Evolutionary conservation across 345 rosid genomes (phyloP), one percentile per base, ranked within the genome.

Genomic region (Rubroshorea leprosula): DNA sequence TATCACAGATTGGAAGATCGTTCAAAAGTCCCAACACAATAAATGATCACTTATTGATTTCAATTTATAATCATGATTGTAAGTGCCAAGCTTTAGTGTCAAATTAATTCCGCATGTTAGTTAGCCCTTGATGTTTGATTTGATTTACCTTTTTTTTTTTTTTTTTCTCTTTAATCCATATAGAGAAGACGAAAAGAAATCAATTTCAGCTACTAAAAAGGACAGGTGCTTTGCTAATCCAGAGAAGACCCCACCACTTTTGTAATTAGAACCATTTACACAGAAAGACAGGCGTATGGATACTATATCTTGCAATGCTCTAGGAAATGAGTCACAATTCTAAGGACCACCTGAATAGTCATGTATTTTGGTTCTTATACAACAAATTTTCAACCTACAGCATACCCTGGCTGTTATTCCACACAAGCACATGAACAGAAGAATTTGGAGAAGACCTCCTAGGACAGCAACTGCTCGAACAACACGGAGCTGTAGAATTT

Each of bases 401-500:
- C 82, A 62, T 86, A 88, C 96, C 82, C 78, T 76, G 65, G 86
- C 87, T 52, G 85, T 84, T 63, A 86, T 74, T 68, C 96, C 98
- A 53, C 89, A 79, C 63, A 88, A 74, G 85, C 86, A 92, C 92
- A 92, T 88, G 77, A 92, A 91, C 56, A 88, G 78, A 63, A 84
- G 72, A 59, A 88, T 86, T 75, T 91, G 96, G 53, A 91, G 84
- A 60, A 91, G 88, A 47, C 98, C 98, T 54, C 98, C 96, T 51
- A 83, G 73, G 51, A 88, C 69, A 70, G 98, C 96, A 74, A 91
- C 98, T 46, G 90, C 95, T 68, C 93, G 85, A 62, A 91, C 98
- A 69, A 88, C 87, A 48, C 87, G 89, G 61, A 91, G 95, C 96
- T 91, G 84, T 68, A 84, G 62, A 56, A 22, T 23, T 35, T 38